These are phyloP conservation scores for Didymella arachidicola DNA, from an alignment of 2,329 filamentous ascomycete species.

Conservation along the genomic window DNA sequence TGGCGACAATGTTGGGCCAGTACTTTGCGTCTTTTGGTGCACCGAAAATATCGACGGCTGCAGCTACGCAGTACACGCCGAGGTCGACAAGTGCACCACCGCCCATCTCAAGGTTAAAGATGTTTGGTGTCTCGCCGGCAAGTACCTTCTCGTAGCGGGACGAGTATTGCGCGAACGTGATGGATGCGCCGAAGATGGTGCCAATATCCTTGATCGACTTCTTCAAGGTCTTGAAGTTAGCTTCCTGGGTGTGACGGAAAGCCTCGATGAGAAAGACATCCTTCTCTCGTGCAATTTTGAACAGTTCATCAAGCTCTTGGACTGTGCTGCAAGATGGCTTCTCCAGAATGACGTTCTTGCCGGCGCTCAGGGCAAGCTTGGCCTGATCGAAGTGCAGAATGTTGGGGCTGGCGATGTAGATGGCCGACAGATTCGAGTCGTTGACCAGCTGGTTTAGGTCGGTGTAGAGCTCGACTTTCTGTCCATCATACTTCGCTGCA, in stretches of 20 bases:
- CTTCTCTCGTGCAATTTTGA: slow-evolving; percentile 52
- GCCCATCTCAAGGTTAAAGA: slow-evolving; percentile 58
- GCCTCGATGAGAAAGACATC: slow-evolving; percentile 58
- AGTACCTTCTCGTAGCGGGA: slow-evolving; percentile 58
- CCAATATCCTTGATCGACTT: slow-evolving; percentile 51
- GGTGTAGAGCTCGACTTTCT: slow-evolving; percentile 50
- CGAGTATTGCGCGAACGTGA: slow-evolving; percentile 57
- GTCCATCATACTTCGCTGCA: slow-evolving; percentile 50
- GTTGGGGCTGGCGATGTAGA: slow-evolving; percentile 61
- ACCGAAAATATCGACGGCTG: slow-evolving; percentile 59
- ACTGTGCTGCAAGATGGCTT: slow-evolving; percentile 57
- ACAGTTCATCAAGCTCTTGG: slow-evolving; percentile 54
- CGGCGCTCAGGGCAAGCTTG: slow-evolving; percentile 52
- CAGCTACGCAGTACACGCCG: slow-evolving; percentile 58
- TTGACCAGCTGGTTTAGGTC: slow-evolving; percentile 50
- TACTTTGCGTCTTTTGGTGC: slow-evolving; percentile 53
- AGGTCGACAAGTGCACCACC: slow-evolving; percentile 59
- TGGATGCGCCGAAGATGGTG: slow-evolving; percentile 54
- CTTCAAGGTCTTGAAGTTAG: slow-evolving; percentile 57
- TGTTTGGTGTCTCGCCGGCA: slow-evolving; percentile 56
- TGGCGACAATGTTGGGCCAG: slow-evolving; percentile 53
- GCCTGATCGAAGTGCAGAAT: slow-evolving; percentile 58
- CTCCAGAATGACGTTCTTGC: slow-evolving; percentile 61
- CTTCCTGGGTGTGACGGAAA: slow-evolving; percentile 60
- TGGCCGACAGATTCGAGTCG: slow-evolving; percentile 51